Evolutionary conservation across 306 rosid genomes (phyloP), one percentile per base, ranked within the genome.

Genomic region (Trifolium dubium): DNA sequence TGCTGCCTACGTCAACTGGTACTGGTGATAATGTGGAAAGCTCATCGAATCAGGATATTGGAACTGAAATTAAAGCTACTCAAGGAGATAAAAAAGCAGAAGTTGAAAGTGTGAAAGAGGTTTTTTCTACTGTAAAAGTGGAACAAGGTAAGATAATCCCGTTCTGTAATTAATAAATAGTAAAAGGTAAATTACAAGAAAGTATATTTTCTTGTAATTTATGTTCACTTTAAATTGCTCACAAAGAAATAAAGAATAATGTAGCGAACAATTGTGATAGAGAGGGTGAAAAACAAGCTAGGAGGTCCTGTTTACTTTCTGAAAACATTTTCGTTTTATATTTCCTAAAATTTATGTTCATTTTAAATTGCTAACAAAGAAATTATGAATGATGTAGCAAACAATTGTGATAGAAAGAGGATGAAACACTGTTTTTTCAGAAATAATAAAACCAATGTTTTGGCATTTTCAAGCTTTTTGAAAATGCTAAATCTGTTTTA

Each of bases 61-160:
- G 74, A 76, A 79, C 75, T 29, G 86, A 82, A 64, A 80, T 74
- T 23, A 84, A 79, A 44, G 71, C 81, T 63, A 64, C 67, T 51
- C 86, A 86, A 56, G 89, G 61, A 61, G 86, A 74, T 75, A 34
- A 80, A 81, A 76, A 69, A 71, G 80, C 72, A 67, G 69, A 59
- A 54, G 28, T 59, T 31, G 81, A 79, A 77, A 73, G 81, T 69
- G 81, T 69, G 65, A 83, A 83, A 76, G 79, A 60, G 69, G 64
- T 83, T 69, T 66, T 84, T 77, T 84, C 81, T 69, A 73, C 78
- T 65, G 83, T 67, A 85, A 73, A 82, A 59, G 59, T 58, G 40
- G 77, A 79, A 76, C 89, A 83, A 85, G 91, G 98, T 87, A 82
- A 83, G 66, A 66, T 68, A 70, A 44, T 72, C 76, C 68, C 71